Conservation (phyloP, 2,329 filamentous ascomycete species). For the Mollisiaceae sp. region DNA sequence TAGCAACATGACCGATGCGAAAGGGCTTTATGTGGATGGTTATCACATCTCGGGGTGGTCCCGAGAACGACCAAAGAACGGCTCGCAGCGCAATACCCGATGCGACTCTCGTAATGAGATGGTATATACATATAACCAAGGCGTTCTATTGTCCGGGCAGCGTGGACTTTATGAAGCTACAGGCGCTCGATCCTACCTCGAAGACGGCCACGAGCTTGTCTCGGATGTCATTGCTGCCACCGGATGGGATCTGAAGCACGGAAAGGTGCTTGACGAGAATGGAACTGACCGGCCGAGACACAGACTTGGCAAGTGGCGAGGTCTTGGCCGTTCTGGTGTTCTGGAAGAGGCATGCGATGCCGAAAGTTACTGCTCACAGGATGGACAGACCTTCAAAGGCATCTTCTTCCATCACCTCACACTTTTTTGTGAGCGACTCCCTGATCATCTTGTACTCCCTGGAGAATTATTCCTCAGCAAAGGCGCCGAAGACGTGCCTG, state of each 20-base stretch:
- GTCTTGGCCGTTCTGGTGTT: conserved; percentile 78
- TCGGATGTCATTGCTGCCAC: conserved; percentile 76
- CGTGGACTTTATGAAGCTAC: conserved; percentile 82
- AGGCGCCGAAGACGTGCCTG: conserved; percentile 34
- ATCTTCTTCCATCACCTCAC: conserved; percentile 92
- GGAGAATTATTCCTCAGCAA: conserved; percentile 39
- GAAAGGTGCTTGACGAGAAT: conserved; percentile 49
- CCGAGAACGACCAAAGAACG: conserved; percentile 47
- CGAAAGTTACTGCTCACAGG: conserved; percentile 74
- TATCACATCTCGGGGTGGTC: conserved; percentile 79
- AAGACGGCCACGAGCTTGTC: conserved; percentile 81
- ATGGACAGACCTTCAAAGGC: conserved; percentile 90
- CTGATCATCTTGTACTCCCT: conserved; percentile 37
- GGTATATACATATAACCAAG: conserved; percentile 97
- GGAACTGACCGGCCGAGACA: conserved; percentile 5
- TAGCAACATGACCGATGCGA: conserved; percentile 79
- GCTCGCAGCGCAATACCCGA: conserved; percentile 60
- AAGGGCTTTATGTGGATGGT: conserved; percentile 82
- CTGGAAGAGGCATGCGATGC: conserved; percentile 86
- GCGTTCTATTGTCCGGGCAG: conserved; percentile 82
- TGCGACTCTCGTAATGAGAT: conserved; percentile 86
- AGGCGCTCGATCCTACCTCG: conserved; percentile 70
- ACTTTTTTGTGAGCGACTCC: conserved; percentile 74
- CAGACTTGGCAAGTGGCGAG: conserved; percentile 60
- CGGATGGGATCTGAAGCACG: conserved; percentile 66